phyloP scores from a whole-genome alignment of 345 rosid genomes.

The Pistacia atlantica region DNA sequence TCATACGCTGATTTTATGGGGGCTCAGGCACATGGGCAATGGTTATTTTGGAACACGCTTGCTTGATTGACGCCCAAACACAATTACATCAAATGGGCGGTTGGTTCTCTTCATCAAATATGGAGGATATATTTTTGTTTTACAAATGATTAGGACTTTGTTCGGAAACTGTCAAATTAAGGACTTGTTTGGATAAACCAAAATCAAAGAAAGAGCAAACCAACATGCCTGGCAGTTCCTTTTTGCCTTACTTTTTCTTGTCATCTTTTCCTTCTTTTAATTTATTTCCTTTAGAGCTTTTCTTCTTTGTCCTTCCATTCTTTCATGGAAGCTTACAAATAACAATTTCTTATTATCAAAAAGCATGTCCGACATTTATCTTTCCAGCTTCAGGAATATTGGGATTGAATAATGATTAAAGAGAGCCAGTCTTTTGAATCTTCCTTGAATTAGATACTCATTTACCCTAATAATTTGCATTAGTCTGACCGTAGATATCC shows the following conservation, averaged over 20 bases:
- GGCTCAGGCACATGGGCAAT: constrained; percentile 49
- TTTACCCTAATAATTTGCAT: no score
- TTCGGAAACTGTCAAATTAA: constrained; percentile 1
- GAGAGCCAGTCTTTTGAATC: no score
- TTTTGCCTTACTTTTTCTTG: not conserved
- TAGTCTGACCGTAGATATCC: no score
- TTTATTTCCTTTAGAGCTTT: not conserved
- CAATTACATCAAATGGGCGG: constrained; percentile 33
- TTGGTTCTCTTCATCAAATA: not conserved
- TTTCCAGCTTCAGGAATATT: no score
- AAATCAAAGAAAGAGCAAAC: not conserved
- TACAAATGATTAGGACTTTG: not conserved
- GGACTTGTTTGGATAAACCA: not conserved
- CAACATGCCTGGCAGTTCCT: not conserved
- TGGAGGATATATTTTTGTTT: constrained; percentile 6
- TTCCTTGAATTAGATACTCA: no score
- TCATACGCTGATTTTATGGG: constrained; percentile 26
- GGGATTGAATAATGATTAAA: no score
- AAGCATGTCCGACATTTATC: no score
- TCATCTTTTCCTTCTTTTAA: not conserved
- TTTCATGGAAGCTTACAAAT: not conserved
- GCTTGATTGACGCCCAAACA: constrained; percentile 52
- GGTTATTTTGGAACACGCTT: constrained; percentile 41
- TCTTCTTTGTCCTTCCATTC: not conserved
- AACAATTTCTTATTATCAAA: no score